phyloP scores from a whole-genome alignment of 2,329 filamentous ascomycete species.

The Geoglossum cookeanum region DNA sequence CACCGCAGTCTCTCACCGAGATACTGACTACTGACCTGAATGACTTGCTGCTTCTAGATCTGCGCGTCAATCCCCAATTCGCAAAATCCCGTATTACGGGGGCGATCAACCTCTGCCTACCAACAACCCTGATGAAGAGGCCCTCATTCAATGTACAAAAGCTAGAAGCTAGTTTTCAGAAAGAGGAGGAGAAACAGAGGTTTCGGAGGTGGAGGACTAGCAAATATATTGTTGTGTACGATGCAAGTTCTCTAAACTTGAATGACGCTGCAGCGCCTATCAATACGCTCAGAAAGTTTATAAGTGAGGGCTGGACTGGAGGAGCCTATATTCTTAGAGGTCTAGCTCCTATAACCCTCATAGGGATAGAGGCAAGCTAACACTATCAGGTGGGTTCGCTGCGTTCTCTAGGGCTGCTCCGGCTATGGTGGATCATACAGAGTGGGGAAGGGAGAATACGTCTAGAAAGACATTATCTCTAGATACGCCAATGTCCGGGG shows the following conservation, averaged over 20 bases:
- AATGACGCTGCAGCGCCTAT: constrained; percentile 65
- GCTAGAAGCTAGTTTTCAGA: constrained; percentile 69
- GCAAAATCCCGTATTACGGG: constrained; percentile 52
- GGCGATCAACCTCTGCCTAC: constrained; percentile 86
- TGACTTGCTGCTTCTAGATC: constrained; percentile 55
- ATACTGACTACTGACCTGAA: constrained; percentile 23
- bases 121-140: constrained; percentile 79
- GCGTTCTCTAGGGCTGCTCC: constrained; percentile 52
- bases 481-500: constrained; percentile 24
- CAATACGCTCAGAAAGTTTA: constrained; percentile 89
- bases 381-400: constrained; percentile 47
- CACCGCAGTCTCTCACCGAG: constrained; percentile 29
- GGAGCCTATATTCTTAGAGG: constrained; percentile 48
- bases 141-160: constrained; percentile 81
- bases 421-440: constrained; percentile 26
- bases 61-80: constrained; percentile 73
- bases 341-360: background rate
- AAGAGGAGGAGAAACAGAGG: constrained; percentile 44
- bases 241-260: constrained; percentile 53
- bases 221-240: constrained; percentile 71
- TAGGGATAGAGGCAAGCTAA: background rate
- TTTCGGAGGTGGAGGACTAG: constrained; percentile 62
- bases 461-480: constrained; percentile 31
- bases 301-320: constrained; percentile 62
- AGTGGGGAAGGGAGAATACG: background rate